A percentile compares a stretch with the other conserved stretches of the same genome.
Evolutionary conservation across 495 filamentous ascomycete genomes (phyloP).

Genomic region (Daldinia loculata): DNA sequence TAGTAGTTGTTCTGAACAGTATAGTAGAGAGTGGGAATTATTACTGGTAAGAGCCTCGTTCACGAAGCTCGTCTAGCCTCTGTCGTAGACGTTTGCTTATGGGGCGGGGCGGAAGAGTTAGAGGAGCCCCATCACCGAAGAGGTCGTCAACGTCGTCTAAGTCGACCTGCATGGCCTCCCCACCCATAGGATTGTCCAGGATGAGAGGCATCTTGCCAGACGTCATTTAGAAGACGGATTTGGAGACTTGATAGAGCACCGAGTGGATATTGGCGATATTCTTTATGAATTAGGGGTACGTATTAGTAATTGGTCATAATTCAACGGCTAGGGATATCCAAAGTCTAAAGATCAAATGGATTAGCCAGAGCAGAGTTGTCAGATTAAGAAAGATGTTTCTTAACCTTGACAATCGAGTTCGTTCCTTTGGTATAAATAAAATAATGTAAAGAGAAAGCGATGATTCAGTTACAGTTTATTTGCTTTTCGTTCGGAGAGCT

Average conservation of each 20-base stretch:
- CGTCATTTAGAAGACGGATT: constrained; percentile 29
- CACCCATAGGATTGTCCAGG: constrained; percentile 45
- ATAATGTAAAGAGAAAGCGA: background rate
- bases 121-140: constrained; percentile 72
- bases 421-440: background rate
- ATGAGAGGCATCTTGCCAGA: constrained; percentile 51
- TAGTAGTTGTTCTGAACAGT: constrained; percentile 13
- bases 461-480: background rate
- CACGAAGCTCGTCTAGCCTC: constrained; percentile 80
- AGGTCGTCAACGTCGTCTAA: constrained; percentile 77
- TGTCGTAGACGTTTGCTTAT: constrained; percentile 73
- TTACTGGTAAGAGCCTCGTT: constrained; percentile 85
- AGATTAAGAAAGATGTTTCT: background rate
- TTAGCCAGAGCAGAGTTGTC: background rate
- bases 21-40: constrained; percentile 30
- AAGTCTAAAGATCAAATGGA: background rate
- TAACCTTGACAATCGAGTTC: background rate
- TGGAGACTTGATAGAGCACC: background rate
- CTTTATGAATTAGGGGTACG: background rate
- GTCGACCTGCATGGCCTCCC: constrained; percentile 68
- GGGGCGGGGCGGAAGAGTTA: constrained; percentile 62
- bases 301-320: background rate
- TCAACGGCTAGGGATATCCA: background rate
- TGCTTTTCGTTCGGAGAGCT: background rate
- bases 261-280: background rate